These are phyloP conservation scores for Fusarium solani-melongenae DNA, from an alignment of 2,329 filamentous ascomycete species.

Conservation along the genomic window DNA sequence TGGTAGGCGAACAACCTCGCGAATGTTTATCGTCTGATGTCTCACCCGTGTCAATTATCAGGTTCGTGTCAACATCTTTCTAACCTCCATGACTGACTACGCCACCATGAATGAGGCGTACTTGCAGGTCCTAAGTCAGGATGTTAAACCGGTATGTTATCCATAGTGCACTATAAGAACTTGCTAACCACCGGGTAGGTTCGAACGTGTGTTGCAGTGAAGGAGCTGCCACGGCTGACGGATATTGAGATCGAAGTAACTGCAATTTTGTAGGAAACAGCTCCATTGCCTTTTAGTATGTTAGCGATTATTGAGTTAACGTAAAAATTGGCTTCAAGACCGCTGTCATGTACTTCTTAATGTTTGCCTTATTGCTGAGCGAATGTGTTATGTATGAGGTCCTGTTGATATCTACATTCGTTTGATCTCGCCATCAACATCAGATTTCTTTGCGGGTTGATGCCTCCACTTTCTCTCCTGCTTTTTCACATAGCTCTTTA, in stretches of 20 bases:
- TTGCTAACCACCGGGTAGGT: neutral
- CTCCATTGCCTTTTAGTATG: neutral
- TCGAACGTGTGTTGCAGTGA: neutral
- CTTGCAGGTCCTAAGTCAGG: neutral
- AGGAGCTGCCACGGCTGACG: neutral
- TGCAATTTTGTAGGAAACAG: neutral
- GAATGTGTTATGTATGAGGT: no score
- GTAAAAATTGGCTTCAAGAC: neutral
- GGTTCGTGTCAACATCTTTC: neutral
- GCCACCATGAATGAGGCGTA: neutral
- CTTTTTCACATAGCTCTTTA: no score
- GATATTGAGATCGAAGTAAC: neutral
- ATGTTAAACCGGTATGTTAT: neutral
- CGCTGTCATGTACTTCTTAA: accelerated
- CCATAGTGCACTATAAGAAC: neutral
- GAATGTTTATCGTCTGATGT: neutral
- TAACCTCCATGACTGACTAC: neutral
- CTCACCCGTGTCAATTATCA: neutral
- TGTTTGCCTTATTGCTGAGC: neutral
- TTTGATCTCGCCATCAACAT: no score
- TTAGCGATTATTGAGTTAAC: no score
- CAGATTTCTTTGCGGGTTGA: no score
- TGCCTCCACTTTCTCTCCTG: no score
- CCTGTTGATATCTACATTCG: no score
- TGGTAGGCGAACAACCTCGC: neutral